Base-by-base conservation (phyloP, 352 stramenopile genomes). In the Pythium inflatum region DNA sequence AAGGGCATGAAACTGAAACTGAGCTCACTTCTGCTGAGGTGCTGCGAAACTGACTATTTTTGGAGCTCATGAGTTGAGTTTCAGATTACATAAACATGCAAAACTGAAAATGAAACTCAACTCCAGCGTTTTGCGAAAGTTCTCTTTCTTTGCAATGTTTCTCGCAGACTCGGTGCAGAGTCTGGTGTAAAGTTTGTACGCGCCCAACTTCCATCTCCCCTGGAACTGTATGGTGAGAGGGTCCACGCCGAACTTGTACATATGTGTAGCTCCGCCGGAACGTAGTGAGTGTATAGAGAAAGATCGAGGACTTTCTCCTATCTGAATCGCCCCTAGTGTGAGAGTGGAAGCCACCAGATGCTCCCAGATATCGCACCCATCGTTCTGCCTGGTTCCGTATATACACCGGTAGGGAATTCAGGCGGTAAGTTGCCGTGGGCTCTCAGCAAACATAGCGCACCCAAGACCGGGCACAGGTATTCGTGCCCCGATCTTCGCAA, bases 111-210 rank as follows among this genome's bases (percentile, higher is more conserved):
- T 49, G 41, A 49, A 49, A 49, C 41, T 49, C 41, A 49, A 49
- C 41, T 49, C 41, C 11, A 49, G 9, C 5, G n/a, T 8, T 18
- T 49, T 49, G 41, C 41, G 41, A 49, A 49, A 49, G 41, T 49
- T 49, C 41, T 49, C 41, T 49, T n/a, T n/a, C n/a, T n/a, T n/a
- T n/a, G n/a, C n/a, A 49, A 24, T 49, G 5, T 22, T 24, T 49
- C 41, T 14, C 34, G 34, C 34, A 41, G 50, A 58, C 18, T 55
- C 48, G 22, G 48, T n/a, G 48, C 48, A 55, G 5, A 55, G 48
- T 33, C 48, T 55, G 7, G 48, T 61, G 34, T 61, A 61, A 25
- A 41, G 53, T 24, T 61, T 28, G 22, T 48, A 57, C 12, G 33
- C 36, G 7, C 27, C 33, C 12, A 31, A 61, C 14, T 41, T 45